Base-by-base conservation (phyloP, 1,284 basidiomycete genomes). In the Trichosporon sp. region DNA sequence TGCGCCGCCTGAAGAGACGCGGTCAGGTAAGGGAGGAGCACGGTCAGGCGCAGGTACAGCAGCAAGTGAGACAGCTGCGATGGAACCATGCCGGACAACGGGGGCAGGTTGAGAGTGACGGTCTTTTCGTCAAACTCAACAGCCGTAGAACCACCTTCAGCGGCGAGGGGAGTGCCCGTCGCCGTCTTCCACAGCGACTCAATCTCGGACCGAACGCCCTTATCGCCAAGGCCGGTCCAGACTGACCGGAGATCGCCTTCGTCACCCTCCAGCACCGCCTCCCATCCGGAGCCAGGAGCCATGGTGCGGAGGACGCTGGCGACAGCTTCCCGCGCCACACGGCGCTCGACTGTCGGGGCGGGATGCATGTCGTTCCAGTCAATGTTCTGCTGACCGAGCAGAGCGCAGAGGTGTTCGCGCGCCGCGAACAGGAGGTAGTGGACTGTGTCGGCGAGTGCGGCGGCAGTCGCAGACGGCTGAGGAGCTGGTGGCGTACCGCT, bases 391-490 rank as follows among this genome's bases (percentile, higher is more conserved):
- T 68, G 43, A 5, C 69, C 73, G 19, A 82, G 69, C 0, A 82
- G 70, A 3, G 54, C 32, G 69, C 77, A 78, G 11, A 83, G 76
- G 63, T 83, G 81, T 68, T 80, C 76, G 21, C 82, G 77, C 8
- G 78, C 72, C 0, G 74, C 70, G 74, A 83, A 83, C 32, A 81
- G 74, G 43, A 81, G 76, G 70, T 80, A 83, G 70, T 83, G 82
- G 0, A 81, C 72, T 1, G 77, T 75, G 67, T 83, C 82, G 0
- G 68, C 61, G 11, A 81, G 71, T 1, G 81, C 81, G 1, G 73
- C 66, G 11, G 66, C 54, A 4, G 63, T 61, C 1, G 66, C 46
- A 8, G 59, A 54, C 46, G 61, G 21, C 35, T 61, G 54, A 7
- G n/a, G 10, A 1, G 70, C 21, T 10, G 66, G 12, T 32, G 65